A percentile compares a stretch with the other conserved stretches of the same genome.
Evolutionary conservation across 331 rosid genomes (phyloP).

Genomic region (Quercus tomentella): DNA sequence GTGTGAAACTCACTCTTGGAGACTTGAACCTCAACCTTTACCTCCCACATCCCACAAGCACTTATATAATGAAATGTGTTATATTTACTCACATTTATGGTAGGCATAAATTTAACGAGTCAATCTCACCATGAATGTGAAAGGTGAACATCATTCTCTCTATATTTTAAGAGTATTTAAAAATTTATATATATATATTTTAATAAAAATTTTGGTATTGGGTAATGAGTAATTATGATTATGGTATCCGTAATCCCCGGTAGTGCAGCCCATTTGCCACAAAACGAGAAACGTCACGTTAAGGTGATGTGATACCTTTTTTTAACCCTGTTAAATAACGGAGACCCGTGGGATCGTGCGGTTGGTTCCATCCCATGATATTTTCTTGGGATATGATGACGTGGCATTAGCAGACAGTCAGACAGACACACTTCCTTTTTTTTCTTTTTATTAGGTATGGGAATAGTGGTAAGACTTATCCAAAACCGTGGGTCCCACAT

Average conservation of each 20-base stretch:
- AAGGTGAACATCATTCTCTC: rapidly evolving
- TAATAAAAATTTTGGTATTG: too few species aligned
- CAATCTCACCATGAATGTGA: rapidly evolving
- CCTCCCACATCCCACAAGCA: too few species aligned
- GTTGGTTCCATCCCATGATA: neutral
- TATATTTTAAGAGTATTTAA: too few species aligned
- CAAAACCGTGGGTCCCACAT: conserved; percentile 37
- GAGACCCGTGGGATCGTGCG: conserved; percentile 26
- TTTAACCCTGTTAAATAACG: neutral
- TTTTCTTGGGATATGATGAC: conserved; percentile 25
- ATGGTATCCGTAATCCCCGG: too few species aligned
- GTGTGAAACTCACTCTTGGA: too few species aligned
- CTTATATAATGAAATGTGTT: too few species aligned
- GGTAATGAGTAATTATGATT: too few species aligned
- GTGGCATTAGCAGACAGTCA: conserved; percentile 22
- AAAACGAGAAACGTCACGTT: neutral
- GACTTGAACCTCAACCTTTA: too few species aligned
- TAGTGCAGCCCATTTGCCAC: neutral
- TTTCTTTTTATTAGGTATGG: neutral
- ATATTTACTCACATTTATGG: rapidly evolving
- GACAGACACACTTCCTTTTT: too few species aligned
- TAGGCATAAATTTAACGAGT: too few species aligned
- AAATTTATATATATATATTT: too few species aligned
- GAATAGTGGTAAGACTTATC: conserved; percentile 41
- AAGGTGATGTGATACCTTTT: too few species aligned